Conservation (phyloP, 306 rosid genomes). For the Corylus heterophylla region DNA sequence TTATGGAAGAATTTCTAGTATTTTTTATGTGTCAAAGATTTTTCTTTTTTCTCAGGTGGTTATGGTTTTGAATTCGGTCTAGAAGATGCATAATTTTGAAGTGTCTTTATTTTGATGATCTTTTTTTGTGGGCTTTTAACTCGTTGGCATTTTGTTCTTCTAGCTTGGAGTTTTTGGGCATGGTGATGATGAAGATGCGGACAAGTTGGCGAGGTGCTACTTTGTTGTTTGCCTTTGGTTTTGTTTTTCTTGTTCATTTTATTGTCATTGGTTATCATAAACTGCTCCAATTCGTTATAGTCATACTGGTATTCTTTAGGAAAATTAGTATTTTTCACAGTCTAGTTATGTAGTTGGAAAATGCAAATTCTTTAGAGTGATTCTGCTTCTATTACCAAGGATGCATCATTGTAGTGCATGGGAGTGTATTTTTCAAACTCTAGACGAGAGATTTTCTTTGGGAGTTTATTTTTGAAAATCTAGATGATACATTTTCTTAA, state of each 20-base stretch:
- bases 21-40: not conserved
- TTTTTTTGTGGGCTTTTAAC: constrained; percentile 16
- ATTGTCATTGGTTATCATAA: not conserved
- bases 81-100: constrained; percentile 4
- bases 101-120: not conserved
- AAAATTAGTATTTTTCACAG: not conserved
- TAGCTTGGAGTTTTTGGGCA: constrained; percentile 61
- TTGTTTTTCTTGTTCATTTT: constrained; percentile 6
- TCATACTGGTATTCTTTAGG: not conserved
- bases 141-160: constrained; percentile 20
- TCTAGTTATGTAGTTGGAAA: not conserved
- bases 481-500: constrained; percentile 12
- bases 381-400: not conserved
- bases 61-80: not conserved
- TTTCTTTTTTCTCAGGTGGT: not conserved
- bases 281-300: not conserved
- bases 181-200: constrained; percentile 44
- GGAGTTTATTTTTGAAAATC: constrained; percentile 1
- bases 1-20: not conserved
- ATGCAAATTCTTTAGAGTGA: not conserved
- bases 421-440: not conserved
- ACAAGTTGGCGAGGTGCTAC: constrained; percentile 55
- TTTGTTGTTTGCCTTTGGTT: not conserved
- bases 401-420: not conserved
- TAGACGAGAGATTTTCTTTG: constrained; percentile 9